A percentile compares a stretch with the other conserved stretches of the same genome.
Conservation (phyloP, 176 grass and related monocot species). For the Melocanna baccifera region DNA sequence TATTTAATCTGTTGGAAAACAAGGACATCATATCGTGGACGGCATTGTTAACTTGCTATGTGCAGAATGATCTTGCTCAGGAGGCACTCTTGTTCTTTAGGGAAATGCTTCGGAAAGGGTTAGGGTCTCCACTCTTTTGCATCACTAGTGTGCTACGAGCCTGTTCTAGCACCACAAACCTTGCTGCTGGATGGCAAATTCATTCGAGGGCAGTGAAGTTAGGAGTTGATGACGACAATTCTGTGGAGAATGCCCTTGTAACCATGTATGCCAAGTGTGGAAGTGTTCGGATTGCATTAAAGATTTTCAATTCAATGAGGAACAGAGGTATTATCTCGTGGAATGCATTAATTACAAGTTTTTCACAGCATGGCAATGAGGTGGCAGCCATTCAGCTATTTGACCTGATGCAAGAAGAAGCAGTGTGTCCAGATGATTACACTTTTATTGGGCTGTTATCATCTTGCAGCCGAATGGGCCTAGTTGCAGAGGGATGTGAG, state of each 20-base stretch:
- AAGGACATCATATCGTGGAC: conserved; percentile 75
- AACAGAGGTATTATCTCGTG: conserved; percentile 53
- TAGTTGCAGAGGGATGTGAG: conserved; percentile 53
- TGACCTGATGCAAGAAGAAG: conserved; percentile 55
- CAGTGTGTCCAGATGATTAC: conserved; percentile 54
- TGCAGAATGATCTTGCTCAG: conserved; percentile 48
- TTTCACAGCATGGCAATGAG: conserved; percentile 65
- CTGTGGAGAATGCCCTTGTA: conserved; percentile 64
- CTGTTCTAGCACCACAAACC: conserved; percentile 46
- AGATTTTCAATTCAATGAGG: conserved; percentile 51
- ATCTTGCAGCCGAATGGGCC: conserved; percentile 65
- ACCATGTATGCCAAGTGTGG: conserved; percentile 68
- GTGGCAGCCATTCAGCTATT: conserved; percentile 55
- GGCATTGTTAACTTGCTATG: conserved; percentile 57
- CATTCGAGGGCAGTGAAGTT: conserved; percentile 54
- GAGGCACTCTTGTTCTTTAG: conserved; percentile 52
- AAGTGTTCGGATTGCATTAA: conserved; percentile 36
- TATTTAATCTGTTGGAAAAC: conserved; percentile 42
- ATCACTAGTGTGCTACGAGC: conserved; percentile 53
- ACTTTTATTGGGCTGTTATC: conserved; percentile 66
- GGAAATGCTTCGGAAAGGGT: conserved; percentile 51
- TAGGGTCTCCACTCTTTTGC: conserved; percentile 47
- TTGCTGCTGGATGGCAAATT: conserved; percentile 46
- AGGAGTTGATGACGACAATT: conserved; percentile 42
- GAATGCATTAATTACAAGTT: conserved; percentile 68